Evolutionary conservation across 768 basidiomycete species (phyloP), one percentile per base, ranked within the genome.

Genomic region (Amylocystis lapponica): DNA sequence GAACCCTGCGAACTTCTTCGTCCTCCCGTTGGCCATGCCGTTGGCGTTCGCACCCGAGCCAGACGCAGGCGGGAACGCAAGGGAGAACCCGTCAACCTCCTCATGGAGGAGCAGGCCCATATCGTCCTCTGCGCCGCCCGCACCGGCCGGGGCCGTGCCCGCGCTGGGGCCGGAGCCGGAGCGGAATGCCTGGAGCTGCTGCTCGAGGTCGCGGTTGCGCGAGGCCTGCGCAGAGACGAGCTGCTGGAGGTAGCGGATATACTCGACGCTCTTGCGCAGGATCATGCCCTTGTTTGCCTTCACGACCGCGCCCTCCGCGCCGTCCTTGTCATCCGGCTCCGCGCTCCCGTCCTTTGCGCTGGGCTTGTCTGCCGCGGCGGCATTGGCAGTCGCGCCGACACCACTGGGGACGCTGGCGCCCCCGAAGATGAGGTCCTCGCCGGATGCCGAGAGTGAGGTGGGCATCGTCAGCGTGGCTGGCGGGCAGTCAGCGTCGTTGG

Each of bases 221-320:
- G 75, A 75, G 4, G 86, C 85, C 54, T 91, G 89, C 0, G 80
- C 83, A 3, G 75, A 78, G 9, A 92, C 88, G 40, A 92, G 80
- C 52, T 91, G 88, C 58, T 92, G 89, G 10, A 92, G 76, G 61
- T 89, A 91, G 44, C 62, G 76, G 43, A 73, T 73, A 39, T 73
- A 73, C 40, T 73, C 72, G 42, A 73, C 71, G 33, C 71, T 72
- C 68, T 74, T 95, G 52, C 87, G 63, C 34, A 95, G 64, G 32
- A 95, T 92, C 81, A 94, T 88, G 26, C 92, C 91, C 71, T 95
- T 95, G 67, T 95, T 94, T 21, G 91, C 91, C 59, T 94, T 94
- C 41, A 88, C 83, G 23, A 74, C 71, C 16, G 61, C 63, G 16
- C 66, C 68, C 17, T 61, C 56, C 46, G 37, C 52, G 47, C 52